Evolutionary conservation across 768 basidiomycete genomes (phyloP), one percentile per base, ranked within the genome.

Genomic region (Lentinula sp.): DNA sequence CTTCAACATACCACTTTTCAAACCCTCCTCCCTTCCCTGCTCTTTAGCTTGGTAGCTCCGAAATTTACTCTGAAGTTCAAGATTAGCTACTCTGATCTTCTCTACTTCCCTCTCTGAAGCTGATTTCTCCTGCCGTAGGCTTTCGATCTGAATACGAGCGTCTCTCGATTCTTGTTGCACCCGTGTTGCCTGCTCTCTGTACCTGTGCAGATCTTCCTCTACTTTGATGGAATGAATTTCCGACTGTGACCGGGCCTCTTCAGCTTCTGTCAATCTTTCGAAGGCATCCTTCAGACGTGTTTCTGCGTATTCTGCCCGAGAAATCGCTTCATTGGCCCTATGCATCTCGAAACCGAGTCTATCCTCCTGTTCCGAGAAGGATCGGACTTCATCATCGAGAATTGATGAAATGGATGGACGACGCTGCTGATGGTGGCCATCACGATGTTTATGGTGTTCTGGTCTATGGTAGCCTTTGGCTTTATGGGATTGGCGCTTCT

Each of bases 321-420:
- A 64, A 39, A 77, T 77, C 0, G 81, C 81, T 41, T 80, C 76
- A 49, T 81, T 80, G n/a, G 80, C 83, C 51, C 82, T 74, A 32
- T 78, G 77, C 57, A 77, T 80, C 73, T 86, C 85, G 51, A 77
- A 72, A 66, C 86, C 82, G 42, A 89, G 74, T 52, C 79, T 77
- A 57, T 84, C 82, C 7, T 59, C 48, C 15, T 45, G 35, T 23
- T 49, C 57, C 13, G 48, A 50, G 13, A 49, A n/a, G 10, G 28
- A n/a, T 50, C 45, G 33, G 20, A 50, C 46, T 46, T 59, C 57
- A 13, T 59, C 57, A 13, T 59, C 33, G 12, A 59, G 48, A 3
- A 50, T 45, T 48, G 57, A 59, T 13, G 23, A 16, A 12, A 59
- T 39, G 16, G 57, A 49, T 3, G 46, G 45, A 28, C 46, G 57